Conservation (phyloP, 2,329 filamentous ascomycete species). For the Ophiobolus disseminans region DNA sequence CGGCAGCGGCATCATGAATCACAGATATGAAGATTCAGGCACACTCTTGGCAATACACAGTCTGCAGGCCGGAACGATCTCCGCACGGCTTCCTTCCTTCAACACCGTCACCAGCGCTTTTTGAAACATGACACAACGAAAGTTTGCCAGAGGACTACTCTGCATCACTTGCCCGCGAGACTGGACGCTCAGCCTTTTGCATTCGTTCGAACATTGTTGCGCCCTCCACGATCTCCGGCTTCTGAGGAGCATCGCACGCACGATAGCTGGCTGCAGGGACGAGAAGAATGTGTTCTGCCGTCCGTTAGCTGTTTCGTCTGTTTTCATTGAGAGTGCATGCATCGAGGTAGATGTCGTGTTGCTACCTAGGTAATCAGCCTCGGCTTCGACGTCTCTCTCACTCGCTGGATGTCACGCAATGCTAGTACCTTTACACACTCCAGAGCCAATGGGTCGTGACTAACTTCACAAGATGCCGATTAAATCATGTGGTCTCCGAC, state of each 20-base stretch:
- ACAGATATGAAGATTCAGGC: too few species aligned
- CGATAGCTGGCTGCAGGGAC: conserved; percentile 62
- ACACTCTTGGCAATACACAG: too few species aligned
- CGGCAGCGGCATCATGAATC: too few species aligned
- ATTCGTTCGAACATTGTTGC: conserved; percentile 51
- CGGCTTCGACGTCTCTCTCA: conserved; percentile 59
- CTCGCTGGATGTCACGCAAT: conserved; percentile 63
- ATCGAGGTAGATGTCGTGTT: conserved; percentile 60
- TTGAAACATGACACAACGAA: too few species aligned
- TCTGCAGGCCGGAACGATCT: too few species aligned
- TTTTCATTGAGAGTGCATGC: conserved; percentile 41
- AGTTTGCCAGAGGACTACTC: too few species aligned
- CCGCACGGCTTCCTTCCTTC: too few species aligned
- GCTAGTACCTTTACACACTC: neutral
- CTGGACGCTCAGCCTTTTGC: conserved; percentile 54
- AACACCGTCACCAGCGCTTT: too few species aligned
- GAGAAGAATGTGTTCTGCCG: conserved; percentile 63
- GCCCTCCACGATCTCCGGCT: conserved; percentile 51
- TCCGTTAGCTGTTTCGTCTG: conserved; percentile 2
- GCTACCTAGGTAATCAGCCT: too few species aligned
- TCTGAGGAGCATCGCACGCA: conserved; percentile 59
- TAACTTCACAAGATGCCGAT: too few species aligned
- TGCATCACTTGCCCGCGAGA: conserved; percentile 53
- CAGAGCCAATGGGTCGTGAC: too few species aligned
- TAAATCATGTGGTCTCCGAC: too few species aligned